Conservation (phyloP, 148 eudicot species). For the Diospyros lotus region DNA sequence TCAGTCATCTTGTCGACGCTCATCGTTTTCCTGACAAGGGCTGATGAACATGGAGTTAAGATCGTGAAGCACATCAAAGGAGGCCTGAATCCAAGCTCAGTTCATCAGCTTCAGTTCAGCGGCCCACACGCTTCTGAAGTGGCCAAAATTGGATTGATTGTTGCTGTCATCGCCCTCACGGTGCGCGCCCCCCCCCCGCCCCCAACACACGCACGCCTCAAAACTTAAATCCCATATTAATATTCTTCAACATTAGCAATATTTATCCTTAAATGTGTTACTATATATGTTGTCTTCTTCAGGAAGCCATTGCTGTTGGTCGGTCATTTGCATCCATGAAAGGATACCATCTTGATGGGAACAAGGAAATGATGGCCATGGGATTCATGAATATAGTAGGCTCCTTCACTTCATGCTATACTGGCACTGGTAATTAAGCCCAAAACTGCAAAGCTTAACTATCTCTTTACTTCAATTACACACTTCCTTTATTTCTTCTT, state of each 20-base stretch:
- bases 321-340: slow-evolving; percentile 45
- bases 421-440: slow-evolving; percentile 35
- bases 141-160: slow-evolving; percentile 35
- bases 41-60: slow-evolving; percentile 44
- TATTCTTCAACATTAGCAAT: neutral
- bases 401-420: slow-evolving; percentile 43
- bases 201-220: neutral
- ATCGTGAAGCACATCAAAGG: slow-evolving; percentile 50
- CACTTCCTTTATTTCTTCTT: neutral
- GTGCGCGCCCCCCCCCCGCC: neutral
- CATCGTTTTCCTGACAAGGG: slow-evolving; percentile 36
- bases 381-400: slow-evolving; percentile 47
- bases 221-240: neutral
- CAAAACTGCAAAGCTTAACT: too few species aligned
- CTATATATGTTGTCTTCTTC: neutral
- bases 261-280: neutral
- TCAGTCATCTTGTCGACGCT: slow-evolving; percentile 45
- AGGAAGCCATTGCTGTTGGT: slow-evolving; percentile 58
- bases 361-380: slow-evolving; percentile 56
- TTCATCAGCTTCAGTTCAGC: slow-evolving; percentile 31
- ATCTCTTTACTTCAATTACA: neutral
- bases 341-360: slow-evolving; percentile 47
- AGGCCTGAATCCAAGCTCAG: slow-evolving; percentile 42
- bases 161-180: slow-evolving; percentile 42
- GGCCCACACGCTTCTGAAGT: slow-evolving; percentile 26